These are phyloP conservation scores for Mycena albidolilacea DNA, from an alignment of 768 basidiomycete genomes.

Conservation along the genomic window DNA sequence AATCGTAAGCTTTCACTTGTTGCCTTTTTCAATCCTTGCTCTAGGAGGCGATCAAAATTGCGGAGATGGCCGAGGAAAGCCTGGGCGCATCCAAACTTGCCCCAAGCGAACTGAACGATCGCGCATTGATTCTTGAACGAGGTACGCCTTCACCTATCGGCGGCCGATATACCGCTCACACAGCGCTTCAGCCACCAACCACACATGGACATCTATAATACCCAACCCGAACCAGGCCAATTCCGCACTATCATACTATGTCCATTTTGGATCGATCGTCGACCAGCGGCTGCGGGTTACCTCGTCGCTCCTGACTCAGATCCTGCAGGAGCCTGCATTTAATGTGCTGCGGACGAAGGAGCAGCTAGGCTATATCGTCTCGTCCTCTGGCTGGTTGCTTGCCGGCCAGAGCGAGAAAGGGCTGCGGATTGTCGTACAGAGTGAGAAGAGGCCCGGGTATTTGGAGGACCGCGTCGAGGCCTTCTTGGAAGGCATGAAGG, in stretches of 20 bases:
- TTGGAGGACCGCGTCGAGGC: slow-evolving; percentile 91
- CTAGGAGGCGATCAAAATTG: slow-evolving; percentile 84
- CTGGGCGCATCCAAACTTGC: slow-evolving; percentile 71
- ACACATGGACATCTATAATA: slow-evolving; percentile 74
- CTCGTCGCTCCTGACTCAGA: slow-evolving; percentile 82
- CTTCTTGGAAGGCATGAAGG: slow-evolving; percentile 85
- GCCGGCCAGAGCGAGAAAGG: slow-evolving; percentile 81
- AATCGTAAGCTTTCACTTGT: slow-evolving; percentile 2
- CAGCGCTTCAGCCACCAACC: slow-evolving; percentile 71
- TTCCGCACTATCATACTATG: slow-evolving; percentile 88
- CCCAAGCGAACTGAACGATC: slow-evolving; percentile 67
- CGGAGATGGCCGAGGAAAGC: slow-evolving; percentile 78
- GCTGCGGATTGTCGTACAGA: slow-evolving; percentile 89
- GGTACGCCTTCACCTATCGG: slow-evolving; percentile 56
- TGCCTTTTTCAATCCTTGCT: slow-evolving; percentile 12
- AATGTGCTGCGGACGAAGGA: slow-evolving; percentile 93
- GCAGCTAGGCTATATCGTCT: slow-evolving; percentile 95
- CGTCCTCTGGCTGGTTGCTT: slow-evolving; percentile 68
- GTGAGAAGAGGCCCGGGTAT: slow-evolving; percentile 84
- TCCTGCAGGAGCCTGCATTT: slow-evolving; percentile 93
- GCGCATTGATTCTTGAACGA: slow-evolving; percentile 75
- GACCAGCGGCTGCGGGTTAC: slow-evolving; percentile 78
- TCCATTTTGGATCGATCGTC: slow-evolving; percentile 79
- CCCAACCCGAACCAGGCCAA: slow-evolving; percentile 91
- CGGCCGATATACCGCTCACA: slow-evolving; percentile 4